phyloP scores from a whole-genome alignment of 2,329 filamentous ascomycete species.

The Diaporthe destruens region DNA sequence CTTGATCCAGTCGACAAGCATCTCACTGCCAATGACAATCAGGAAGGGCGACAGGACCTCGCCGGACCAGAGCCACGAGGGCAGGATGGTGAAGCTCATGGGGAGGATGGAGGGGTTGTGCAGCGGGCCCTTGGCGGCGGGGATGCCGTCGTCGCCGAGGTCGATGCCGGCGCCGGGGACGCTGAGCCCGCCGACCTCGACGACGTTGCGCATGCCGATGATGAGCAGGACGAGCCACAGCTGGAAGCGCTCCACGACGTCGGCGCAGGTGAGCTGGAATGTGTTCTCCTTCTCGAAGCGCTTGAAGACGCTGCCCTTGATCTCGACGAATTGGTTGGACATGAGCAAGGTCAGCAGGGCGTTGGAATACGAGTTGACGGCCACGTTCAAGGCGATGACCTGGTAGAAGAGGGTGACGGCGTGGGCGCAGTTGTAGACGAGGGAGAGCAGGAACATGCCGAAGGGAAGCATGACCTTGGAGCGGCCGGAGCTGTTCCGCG shows the following conservation, averaged over 20 bases:
- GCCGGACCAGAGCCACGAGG: conserved; percentile 80
- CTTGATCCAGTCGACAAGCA: conserved; percentile 96
- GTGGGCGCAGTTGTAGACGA: conserved; percentile 90
- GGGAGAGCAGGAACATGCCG: conserved; percentile 88
- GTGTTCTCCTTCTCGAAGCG: conserved; percentile 98
- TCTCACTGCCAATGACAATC: conserved; percentile 94
- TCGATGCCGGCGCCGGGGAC: conserved; percentile 67
- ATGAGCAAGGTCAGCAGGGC: conserved; percentile 91
- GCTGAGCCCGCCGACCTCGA: conserved; percentile 90
- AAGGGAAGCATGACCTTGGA: conserved; percentile 91
- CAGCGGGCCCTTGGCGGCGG: conserved; percentile 70
- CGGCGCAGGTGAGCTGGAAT: conserved; percentile 95
- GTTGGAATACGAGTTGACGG: conserved; percentile 98
- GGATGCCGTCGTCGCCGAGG: conserved; percentile 57
- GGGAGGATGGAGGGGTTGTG: conserved; percentile 83
- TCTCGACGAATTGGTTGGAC: conserved; percentile 98
- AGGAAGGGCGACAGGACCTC: conserved; percentile 94
- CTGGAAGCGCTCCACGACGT: conserved; percentile 97
- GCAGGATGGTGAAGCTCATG: conserved; percentile 90
- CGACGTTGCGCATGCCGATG: conserved; percentile 94
- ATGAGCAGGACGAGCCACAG: conserved; percentile 98
- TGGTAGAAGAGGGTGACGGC: conserved; percentile 94
- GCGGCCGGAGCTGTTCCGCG: conserved; percentile 86
- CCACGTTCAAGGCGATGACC: conserved; percentile 96
- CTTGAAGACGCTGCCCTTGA: conserved; percentile 98